A percentile compares a stretch with the other conserved stretches of the same genome.
These are phyloP conservation scores for Chaetomiaceae sp. DNA, from an alignment of 2,329 filamentous ascomycete genomes.

Conservation along the genomic window DNA sequence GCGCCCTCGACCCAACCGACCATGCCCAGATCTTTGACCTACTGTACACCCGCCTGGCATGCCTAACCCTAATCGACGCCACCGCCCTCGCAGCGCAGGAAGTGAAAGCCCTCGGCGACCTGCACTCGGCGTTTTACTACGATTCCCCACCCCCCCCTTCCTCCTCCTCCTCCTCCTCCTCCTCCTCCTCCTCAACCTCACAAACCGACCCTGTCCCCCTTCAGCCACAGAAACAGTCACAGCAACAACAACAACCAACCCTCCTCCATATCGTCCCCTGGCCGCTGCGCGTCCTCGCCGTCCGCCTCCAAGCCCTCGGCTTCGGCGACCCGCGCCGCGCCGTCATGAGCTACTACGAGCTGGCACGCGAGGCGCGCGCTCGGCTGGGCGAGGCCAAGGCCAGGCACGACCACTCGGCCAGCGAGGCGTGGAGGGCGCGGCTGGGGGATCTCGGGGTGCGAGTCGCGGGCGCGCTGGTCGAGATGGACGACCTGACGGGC, in stretches of 20 bases:
- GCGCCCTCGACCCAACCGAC: conserved; percentile 47
- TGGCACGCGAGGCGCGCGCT: conserved; percentile 71
- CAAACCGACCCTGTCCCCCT: background rate
- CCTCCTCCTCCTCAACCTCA: conserved; percentile 30
- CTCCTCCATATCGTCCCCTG: conserved; percentile 85
- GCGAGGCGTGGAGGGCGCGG: conserved; percentile 64
- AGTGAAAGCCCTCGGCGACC: conserved; percentile 59
- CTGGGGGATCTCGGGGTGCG: conserved; percentile 70
- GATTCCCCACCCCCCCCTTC: too few relatives aligned
- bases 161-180: background rate
- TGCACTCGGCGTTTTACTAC: conserved; percentile 54
- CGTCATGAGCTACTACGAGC: conserved; percentile 86
- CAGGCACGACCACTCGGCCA: conserved; percentile 49
- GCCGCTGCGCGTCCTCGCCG: conserved; percentile 76
- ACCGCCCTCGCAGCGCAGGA: conserved; percentile 65
- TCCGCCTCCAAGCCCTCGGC: conserved; percentile 79
- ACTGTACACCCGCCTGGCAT: conserved; percentile 76
- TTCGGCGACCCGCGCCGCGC: conserved; percentile 80
- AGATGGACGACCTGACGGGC: conserved; percentile 83
- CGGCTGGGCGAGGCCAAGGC: conserved; percentile 48
- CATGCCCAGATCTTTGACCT: conserved; percentile 66
- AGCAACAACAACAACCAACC: conserved; percentile 26
- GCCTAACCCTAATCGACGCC: conserved; percentile 73
- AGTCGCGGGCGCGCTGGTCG: conserved; percentile 64
- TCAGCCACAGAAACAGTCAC: background rate